Percentiles rank a stretch among this genome's conserved stretches.
These are phyloP conservation scores for Paraurostyla sp. DNA, from an alignment of 73 alveolate species.

Conservation along the genomic window DNA sequence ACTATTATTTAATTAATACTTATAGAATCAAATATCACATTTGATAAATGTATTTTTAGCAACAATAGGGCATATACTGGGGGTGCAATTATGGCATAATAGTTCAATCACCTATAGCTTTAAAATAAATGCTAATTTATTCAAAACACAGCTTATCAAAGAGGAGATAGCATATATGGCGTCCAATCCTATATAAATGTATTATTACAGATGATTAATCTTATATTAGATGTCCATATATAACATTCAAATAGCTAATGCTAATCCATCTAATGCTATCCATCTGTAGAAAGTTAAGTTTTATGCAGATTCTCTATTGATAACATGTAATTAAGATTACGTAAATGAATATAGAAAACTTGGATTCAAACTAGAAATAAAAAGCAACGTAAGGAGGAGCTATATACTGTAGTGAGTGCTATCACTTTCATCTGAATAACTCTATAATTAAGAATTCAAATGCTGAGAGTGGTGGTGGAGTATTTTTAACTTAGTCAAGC, in stretches of 20 bases:
- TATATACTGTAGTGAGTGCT: neutral
- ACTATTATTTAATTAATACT: neutral
- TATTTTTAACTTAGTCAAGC: neutral
- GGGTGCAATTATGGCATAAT: slow-evolving; percentile 21
- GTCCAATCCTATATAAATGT: neutral
- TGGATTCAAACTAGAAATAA: neutral
- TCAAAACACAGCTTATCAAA: neutral
- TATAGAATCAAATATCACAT: neutral
- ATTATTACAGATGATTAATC: neutral
- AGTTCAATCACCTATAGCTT: neutral
- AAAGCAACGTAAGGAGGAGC: slow-evolving; percentile 18
- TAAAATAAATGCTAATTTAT: neutral
- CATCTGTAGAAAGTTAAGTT: neutral
- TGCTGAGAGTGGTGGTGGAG: slow-evolving; percentile 9
- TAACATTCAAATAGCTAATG: neutral
- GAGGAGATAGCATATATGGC: neutral
- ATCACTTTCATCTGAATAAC: neutral
- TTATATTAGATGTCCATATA: neutral
- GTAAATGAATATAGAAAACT: no score
- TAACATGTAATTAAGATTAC: neutral
- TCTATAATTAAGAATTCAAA: neutral
- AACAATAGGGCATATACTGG: slow-evolving; percentile 17
- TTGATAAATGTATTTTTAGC: neutral
- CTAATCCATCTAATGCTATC: neutral
- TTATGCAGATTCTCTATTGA: neutral